Percentiles rank a stretch among this genome's conserved stretches.
phyloP scores from a whole-genome alignment of 75 land plant species.

The Azolla pinnata region DNA sequence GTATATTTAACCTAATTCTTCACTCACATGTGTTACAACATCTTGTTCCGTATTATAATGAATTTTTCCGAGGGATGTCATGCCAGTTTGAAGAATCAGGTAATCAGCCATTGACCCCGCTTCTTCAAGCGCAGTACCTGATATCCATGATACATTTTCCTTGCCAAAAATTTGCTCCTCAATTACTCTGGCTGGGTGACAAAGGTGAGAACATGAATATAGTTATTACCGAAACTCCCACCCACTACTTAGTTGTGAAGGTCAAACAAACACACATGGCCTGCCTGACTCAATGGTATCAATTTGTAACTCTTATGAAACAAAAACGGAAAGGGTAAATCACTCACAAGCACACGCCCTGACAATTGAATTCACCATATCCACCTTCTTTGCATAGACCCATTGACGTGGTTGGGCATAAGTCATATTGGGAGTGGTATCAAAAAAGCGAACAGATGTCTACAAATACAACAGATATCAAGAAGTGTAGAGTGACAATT shows the following conservation, averaged over 20 bases:
- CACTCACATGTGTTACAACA: slow-evolving; percentile 69
- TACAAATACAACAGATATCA: slow-evolving; percentile 21
- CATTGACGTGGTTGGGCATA: slow-evolving; percentile 44
- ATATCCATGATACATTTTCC: slow-evolving; percentile 83
- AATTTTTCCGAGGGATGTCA: slow-evolving; percentile 87
- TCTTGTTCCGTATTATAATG: slow-evolving; percentile 57
- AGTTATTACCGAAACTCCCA: too few relatives aligned
- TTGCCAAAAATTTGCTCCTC: slow-evolving; percentile 96
- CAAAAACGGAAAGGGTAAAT: neutral
- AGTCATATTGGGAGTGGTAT: slow-evolving; percentile 60
- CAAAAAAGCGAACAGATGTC: slow-evolving; percentile 63
- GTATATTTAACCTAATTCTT: neutral
- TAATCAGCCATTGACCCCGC: slow-evolving; percentile 62
- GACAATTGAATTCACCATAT: slow-evolving; percentile 67
- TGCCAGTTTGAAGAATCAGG: slow-evolving; percentile 81
- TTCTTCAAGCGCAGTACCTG: slow-evolving; percentile 64
- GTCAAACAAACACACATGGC: too few relatives aligned
- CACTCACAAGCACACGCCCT: slow-evolving; percentile 95
- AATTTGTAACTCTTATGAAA: neutral
- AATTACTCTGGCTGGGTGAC: slow-evolving; percentile 61
- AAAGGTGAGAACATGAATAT: too few relatives aligned
- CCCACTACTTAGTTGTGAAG: too few relatives aligned
- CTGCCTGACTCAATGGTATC: too few relatives aligned
- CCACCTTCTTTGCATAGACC: slow-evolving; percentile 53
- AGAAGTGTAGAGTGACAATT: neutral